Conservation (phyloP, 2,329 filamentous ascomycete genomes). For the Aspergillus sp. region DNA sequence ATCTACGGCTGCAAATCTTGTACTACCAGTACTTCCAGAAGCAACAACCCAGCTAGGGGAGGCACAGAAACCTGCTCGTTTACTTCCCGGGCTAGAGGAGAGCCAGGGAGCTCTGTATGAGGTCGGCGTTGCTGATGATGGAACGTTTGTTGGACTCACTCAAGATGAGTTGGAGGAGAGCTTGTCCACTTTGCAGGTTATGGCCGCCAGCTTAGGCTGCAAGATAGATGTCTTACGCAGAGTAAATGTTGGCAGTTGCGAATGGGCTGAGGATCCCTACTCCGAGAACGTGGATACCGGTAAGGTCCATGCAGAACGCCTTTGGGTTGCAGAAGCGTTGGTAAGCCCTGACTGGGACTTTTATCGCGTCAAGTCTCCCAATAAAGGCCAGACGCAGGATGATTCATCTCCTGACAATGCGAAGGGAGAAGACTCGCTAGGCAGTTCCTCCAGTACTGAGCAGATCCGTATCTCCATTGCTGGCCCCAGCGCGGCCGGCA, state of each 20-base stretch:
- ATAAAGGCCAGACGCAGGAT: constrained; percentile 2
- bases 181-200: constrained; percentile 77
- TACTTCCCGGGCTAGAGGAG: constrained; percentile 79
- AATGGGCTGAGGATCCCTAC: constrained; percentile 49
- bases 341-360: constrained; percentile 71
- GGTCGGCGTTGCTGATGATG: constrained; percentile 94
- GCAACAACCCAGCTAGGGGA: constrained; percentile 59
- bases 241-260: constrained; percentile 82
- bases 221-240: constrained; percentile 77
- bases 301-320: constrained; percentile 51
- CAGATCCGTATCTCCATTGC: constrained; percentile 86
- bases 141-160: constrained; percentile 82
- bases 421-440: constrained; percentile 12
- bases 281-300: constrained; percentile 23
- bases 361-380: constrained; percentile 29
- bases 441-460: constrained; percentile 57
- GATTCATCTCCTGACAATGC: neutral
- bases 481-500: constrained; percentile 86
- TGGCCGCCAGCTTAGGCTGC: constrained; percentile 92
- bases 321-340: constrained; percentile 89
- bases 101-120: constrained; percentile 93
- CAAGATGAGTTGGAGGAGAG: constrained; percentile 93
- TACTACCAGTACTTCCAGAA: constrained; percentile 75
- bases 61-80: constrained; percentile 55
- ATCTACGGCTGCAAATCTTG: constrained; percentile 71